Evolutionary conservation across 805 yeast species (phyloP).

Genomic region (Suhomyces sp.): DNA sequence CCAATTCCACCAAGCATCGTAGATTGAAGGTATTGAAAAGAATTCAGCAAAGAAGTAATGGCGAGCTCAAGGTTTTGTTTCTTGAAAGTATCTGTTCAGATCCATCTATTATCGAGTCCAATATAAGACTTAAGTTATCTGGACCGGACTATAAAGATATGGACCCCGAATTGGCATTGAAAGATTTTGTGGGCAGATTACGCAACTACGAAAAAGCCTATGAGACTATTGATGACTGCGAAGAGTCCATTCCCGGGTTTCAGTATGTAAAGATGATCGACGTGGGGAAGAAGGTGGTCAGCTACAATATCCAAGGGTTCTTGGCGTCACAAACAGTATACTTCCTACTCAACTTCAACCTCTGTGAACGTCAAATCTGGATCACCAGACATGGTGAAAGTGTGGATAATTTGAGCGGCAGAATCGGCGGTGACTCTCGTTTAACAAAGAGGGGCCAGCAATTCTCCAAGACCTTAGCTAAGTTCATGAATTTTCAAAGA

Average conservation of each 20-base stretch:
- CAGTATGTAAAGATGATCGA: conserved; percentile 95
- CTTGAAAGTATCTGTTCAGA: conserved; percentile 88
- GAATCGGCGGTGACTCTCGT: conserved; percentile 88
- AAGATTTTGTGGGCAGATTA: conserved; percentile 79
- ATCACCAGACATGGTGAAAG: conserved; percentile 95
- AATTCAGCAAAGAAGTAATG: conserved; percentile 54
- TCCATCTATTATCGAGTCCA: conserved; percentile 71
- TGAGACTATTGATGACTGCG: conserved; percentile 82
- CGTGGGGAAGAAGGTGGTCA: conserved; percentile 91
- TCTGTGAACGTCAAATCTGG: conserved; percentile 89
- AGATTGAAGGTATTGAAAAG: conserved; percentile 56
- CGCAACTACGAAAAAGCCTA: conserved; percentile 84
- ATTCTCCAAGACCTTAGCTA: conserved; percentile 69
- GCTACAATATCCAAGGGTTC: conserved; percentile 83
- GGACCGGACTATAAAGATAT: conserved; percentile 92
- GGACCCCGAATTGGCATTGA: conserved; percentile 76
- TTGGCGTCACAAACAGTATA: conserved; percentile 91
- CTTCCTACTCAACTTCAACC: conserved; percentile 77
- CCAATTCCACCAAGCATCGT: conserved; percentile 70
- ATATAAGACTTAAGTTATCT: conserved; percentile 76
- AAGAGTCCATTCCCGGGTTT: conserved; percentile 59
- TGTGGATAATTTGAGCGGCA: conserved; percentile 76
- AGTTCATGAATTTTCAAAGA: conserved; percentile 71
- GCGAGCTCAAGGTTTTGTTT: conserved; percentile 72
- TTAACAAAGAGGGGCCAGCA: conserved; percentile 75